Percentiles rank a stretch among this genome's conserved stretches.
phyloP scores from a whole-genome alignment of 345 rosid species.

The Kernera saxatilis region DNA sequence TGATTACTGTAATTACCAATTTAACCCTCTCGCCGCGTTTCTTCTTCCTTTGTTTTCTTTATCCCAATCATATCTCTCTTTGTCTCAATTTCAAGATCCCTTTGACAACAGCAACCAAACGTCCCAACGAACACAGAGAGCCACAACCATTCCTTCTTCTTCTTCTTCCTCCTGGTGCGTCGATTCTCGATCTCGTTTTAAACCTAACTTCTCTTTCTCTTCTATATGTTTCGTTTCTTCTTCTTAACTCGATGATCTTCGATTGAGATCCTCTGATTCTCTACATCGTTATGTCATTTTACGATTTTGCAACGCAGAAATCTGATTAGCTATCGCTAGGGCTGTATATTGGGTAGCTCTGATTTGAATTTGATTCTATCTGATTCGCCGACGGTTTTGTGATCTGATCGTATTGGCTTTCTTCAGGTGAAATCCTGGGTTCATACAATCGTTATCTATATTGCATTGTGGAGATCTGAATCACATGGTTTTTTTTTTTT shows the following conservation, averaged over 20 bases:
- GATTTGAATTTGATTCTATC: conserved; percentile 5
- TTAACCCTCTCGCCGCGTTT: conserved; percentile 1
- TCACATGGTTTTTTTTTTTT: conserved; percentile 9
- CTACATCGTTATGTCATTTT: not conserved
- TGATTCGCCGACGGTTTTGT: not conserved
- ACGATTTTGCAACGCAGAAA: not conserved
- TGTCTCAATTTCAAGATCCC: conserved; percentile 2
- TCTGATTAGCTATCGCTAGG: not conserved
- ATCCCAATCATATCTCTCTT: conserved; percentile 6
- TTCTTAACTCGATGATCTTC: not conserved
- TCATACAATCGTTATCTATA: not conserved
- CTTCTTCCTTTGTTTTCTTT: not conserved
- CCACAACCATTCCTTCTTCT: not conserved
- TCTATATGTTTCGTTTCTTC: not conserved
- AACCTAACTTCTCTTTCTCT: not conserved
- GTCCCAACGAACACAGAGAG: not conserved
- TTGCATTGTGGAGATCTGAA: conserved; percentile 18
- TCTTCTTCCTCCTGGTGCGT: conserved; percentile 22
- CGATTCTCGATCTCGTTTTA: not conserved
- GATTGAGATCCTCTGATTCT: not conserved
- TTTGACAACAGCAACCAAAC: not conserved
- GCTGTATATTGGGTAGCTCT: not conserved
- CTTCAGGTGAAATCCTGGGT: not conserved
- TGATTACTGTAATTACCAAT: not conserved
- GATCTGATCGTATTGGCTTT: conserved; percentile 12